phyloP scores from a whole-genome alignment of 1,139 yeast genomes.

The Candida sp. region DNA sequence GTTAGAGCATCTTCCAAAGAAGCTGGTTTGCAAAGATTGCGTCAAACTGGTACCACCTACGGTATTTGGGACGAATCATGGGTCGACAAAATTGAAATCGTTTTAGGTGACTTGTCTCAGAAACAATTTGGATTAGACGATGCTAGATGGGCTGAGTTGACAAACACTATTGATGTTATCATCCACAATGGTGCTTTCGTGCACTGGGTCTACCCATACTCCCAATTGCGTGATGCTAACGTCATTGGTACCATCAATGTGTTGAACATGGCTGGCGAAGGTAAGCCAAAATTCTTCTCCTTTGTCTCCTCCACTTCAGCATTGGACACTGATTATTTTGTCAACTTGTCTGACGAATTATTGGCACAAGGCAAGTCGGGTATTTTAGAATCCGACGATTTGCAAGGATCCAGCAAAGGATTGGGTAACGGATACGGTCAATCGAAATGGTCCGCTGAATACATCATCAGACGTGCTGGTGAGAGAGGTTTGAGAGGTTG shows the following conservation, averaged over 20 bases:
- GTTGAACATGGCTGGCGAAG: constrained; percentile 75
- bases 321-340: constrained; percentile 82
- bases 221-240: constrained; percentile 90
- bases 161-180: constrained; percentile 72
- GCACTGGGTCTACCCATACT: constrained; percentile 98
- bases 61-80: constrained; percentile 83
- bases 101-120: constrained; percentile 81
- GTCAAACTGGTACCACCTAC: constrained; percentile 78
- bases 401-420: constrained; percentile 80
- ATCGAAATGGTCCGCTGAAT: constrained; percentile 97
- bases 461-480: constrained; percentile 87
- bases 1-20: constrained; percentile 80
- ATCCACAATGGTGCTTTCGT: constrained; percentile 98
- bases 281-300: constrained; percentile 84
- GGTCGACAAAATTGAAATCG: constrained; percentile 63
- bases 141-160: constrained; percentile 59
- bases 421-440: constrained; percentile 96
- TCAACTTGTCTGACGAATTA: constrained; percentile 75
- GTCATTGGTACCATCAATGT: constrained; percentile 89
- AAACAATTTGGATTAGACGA: constrained; percentile 73
- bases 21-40: constrained; percentile 77
- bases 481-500: constrained; percentile 85
- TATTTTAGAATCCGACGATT: constrained; percentile 79
- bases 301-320: constrained; percentile 97
- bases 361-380: constrained; percentile 71